A percentile compares a stretch with the other conserved stretches of the same genome.
phyloP scores from a whole-genome alignment of 352 stramenopile genomes.

The Phytopythium ostracodes region DNA sequence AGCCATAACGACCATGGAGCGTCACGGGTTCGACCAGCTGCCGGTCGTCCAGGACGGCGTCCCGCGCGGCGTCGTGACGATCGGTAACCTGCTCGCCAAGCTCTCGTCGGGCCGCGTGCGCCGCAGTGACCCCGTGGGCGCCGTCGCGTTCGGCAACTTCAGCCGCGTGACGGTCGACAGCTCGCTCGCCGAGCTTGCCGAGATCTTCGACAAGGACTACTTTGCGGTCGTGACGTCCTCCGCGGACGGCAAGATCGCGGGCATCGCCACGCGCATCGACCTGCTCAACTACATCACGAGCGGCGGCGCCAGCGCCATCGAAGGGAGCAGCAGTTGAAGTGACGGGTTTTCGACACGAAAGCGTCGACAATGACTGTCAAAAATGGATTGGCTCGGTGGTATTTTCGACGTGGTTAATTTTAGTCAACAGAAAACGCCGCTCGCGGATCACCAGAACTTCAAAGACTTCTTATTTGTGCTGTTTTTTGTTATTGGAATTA shows the following conservation, averaged over 20 bases:
- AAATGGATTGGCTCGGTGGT: background rate
- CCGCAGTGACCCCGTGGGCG: conserved; percentile 74
- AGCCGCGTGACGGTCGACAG: conserved; percentile 86
- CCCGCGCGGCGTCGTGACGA: conserved; percentile 92
- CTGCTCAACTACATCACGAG: conserved; percentile 94
- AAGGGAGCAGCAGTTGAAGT: background rate
- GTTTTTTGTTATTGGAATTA: too few relatives aligned
- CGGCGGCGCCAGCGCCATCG: background rate
- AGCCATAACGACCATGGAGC: conserved; percentile 91
- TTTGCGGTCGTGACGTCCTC: conserved; percentile 87
- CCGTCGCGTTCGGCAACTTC: conserved; percentile 94
- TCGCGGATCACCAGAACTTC: background rate
- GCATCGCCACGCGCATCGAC: conserved; percentile 95
- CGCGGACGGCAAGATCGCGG: conserved; percentile 76
- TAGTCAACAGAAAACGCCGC: too few relatives aligned
- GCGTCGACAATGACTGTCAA: background rate
- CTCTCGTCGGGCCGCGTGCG: conserved; percentile 85
- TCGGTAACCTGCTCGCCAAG: conserved; percentile 92
- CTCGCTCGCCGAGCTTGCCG: conserved; percentile 86
- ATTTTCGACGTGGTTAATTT: background rate
- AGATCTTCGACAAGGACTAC: conserved; percentile 95
- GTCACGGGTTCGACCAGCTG: conserved; percentile 85
- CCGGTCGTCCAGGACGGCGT: conserved; percentile 65
- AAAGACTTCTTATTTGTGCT: background rate
- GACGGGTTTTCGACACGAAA: background rate